Evolutionary conservation across 2,329 filamentous ascomycete genomes (phyloP), one percentile per base, ranked within the genome.

Genomic region (Pyricularia grisea): DNA sequence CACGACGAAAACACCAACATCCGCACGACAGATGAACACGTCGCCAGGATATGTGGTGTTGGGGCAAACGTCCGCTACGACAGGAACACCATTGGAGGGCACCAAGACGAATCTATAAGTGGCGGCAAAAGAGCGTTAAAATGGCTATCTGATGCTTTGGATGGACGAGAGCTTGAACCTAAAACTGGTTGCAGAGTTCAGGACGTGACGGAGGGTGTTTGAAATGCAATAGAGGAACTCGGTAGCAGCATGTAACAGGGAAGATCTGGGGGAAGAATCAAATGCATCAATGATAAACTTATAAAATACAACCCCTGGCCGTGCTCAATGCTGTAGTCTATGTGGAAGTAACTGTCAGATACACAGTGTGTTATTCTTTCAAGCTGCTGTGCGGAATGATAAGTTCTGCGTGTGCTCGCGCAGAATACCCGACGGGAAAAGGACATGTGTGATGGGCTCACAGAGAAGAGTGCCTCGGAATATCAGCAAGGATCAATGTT

Each of bases 1-100:
- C 65, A 75, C 4, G 83, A 85, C 69, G 77, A 82, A 70, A 27
- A 6, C 14, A 63, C 60, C 60, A 28, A 27, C 60, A 63, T 63
- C 2, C 60, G 25, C 6, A 28, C 25, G 12, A 63, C 60, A 28
- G 60, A 63, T 17, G 60, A 63, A 23, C 60, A 63, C 20, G 4
- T 63, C 20, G 60, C 25, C 60, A 63, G 60, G 60, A 63, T 63
- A 28, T 63, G 60, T 17, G 17, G 27, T 27, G 60, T 63, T 7
- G 60, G 60, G 1, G 60, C 60, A 17, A 63, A 63, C 27, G 10
- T 63, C 3, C 60, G 0, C 12, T 63, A 63, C 30, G 60, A 63
- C 10, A 63, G 60, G 4, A 63, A 63, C 12, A 63, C 60, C 0
- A 20, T 63, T 28, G 60, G 60, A 28, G 25, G 14, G 5, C 60